These are phyloP conservation scores for Holtermanniella nyarrowii DNA, from an alignment of 768 basidiomycete species.

Conservation along the genomic window DNA sequence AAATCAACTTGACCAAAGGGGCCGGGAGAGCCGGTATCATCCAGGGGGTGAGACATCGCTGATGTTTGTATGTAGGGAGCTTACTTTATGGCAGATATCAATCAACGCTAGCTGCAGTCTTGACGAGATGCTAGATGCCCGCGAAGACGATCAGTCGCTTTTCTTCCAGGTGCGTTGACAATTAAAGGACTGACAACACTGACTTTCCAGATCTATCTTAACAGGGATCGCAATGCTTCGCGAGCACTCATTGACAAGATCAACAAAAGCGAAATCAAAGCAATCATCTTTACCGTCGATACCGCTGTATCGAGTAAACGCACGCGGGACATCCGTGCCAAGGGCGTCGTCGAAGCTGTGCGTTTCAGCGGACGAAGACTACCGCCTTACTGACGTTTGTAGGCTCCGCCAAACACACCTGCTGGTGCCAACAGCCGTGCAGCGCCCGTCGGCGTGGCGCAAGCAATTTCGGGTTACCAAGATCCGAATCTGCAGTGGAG, in stretches of 20 bases:
- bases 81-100: conserved; percentile 31
- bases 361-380: conserved; percentile 2
- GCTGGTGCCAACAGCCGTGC: conserved; percentile 6
- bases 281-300: conserved; percentile 86
- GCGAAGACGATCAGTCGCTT: conserved; percentile 33
- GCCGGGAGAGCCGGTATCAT: conserved; percentile 59
- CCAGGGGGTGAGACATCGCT: conserved; percentile 47
- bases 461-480: conserved; percentile 39
- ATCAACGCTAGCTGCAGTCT: conserved; percentile 40
- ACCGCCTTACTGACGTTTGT: not conserved
- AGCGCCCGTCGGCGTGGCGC: conserved; percentile 33
- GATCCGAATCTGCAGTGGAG: conserved; percentile 41
- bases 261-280: conserved; percentile 65
- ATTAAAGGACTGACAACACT: not conserved
- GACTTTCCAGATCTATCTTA: conserved; percentile 60
- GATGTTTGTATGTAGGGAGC: not conserved
- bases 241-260: conserved; percentile 61
- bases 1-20: conserved; percentile 68
- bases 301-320: conserved; percentile 73
- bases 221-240: conserved; percentile 57
- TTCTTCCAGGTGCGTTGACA: conserved; percentile 35
- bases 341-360: conserved; percentile 13
- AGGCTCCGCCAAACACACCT: conserved; percentile 17
- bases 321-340: conserved; percentile 32
- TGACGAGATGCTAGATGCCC: conserved; percentile 41